Conservation (phyloP, 176 grass and related monocot species). For the Themeda triandra region DNA sequence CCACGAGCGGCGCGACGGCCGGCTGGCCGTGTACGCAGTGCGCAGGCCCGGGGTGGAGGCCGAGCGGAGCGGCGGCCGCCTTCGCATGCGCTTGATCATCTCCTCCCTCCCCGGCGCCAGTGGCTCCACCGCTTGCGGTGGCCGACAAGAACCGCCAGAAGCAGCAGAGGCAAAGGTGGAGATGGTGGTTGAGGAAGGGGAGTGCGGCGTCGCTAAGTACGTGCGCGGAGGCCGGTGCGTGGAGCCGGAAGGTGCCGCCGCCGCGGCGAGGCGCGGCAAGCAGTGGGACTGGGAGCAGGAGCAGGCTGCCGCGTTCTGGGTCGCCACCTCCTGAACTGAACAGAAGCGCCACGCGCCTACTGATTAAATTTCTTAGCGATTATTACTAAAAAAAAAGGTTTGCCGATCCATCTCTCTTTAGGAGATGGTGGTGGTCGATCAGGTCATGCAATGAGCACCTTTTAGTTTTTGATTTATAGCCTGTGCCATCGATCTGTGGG, state of each 20-base stretch:
- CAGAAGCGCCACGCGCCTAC: too few species aligned
- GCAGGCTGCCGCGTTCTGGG: constrained; percentile 21
- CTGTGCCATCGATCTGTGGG: neutral
- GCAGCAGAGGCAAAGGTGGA: constrained; percentile 19
- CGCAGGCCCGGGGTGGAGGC: constrained; percentile 34
- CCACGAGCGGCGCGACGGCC: constrained; percentile 54
- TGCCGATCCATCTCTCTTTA: neutral
- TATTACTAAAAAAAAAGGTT: neutral
- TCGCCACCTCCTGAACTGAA: constrained; percentile 27
- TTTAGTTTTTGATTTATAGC: neutral
- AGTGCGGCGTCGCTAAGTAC: constrained; percentile 26
- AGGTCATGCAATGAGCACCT: neutral
- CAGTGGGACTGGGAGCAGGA: constrained; percentile 15
- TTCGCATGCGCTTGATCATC: constrained; percentile 40
- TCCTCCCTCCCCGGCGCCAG: constrained; percentile 18
- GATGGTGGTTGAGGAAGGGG: neutral
- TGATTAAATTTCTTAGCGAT: neutral
- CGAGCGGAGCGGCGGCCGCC: constrained; percentile 65
- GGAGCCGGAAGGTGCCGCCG: constrained; percentile 19
- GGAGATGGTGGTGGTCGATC: neutral
- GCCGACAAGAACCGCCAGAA: neutral
- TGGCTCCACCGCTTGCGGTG: neutral
- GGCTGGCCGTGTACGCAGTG: constrained; percentile 55
- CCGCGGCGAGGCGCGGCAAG: constrained; percentile 13
- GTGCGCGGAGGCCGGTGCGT: constrained; percentile 38